Evolutionary conservation across 352 stramenopile species (phyloP).

Genomic region (Phytopythium vexans): DNA sequence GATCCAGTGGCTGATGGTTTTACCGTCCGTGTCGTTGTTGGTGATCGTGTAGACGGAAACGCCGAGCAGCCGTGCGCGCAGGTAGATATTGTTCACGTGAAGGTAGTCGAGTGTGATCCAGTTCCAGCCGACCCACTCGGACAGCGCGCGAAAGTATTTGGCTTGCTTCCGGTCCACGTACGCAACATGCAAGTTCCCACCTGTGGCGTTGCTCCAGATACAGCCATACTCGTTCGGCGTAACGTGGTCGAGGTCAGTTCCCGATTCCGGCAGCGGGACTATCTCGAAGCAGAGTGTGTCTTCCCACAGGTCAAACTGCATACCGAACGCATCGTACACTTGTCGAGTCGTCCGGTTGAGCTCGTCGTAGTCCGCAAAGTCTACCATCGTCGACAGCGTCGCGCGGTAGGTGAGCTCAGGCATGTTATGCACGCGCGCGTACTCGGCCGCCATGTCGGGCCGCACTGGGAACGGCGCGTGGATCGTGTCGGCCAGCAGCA

Average conservation of each 20-base stretch:
- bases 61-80: slow-evolving; percentile 10
- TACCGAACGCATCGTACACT: slow-evolving; percentile 9
- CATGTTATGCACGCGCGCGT: slow-evolving; percentile 10
- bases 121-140: slow-evolving; percentile 13
- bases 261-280: background rate
- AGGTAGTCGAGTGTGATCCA: slow-evolving; percentile 20
- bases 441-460: slow-evolving; percentile 5
- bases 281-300: slow-evolving; percentile 18
- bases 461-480: slow-evolving; percentile 4
- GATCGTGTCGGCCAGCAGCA: slow-evolving; percentile 13
- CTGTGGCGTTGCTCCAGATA: slow-evolving; percentile 10
- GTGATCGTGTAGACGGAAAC: slow-evolving; percentile 8
- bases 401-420: slow-evolving; percentile 11
- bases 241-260: background rate
- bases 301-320: slow-evolving; percentile 11
- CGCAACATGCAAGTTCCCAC: slow-evolving; percentile 3
- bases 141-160: slow-evolving; percentile 16
- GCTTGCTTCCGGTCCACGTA: slow-evolving; percentile 5
- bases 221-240: slow-evolving; percentile 13
- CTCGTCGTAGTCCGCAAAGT: slow-evolving; percentile 1
- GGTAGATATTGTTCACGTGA: slow-evolving; percentile 10
- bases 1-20: slow-evolving; percentile 7
- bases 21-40: slow-evolving; percentile 3
- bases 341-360: slow-evolving; percentile 4
- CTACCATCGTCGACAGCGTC: slow-evolving; percentile 3